Percentiles rank a stretch among this genome's conserved stretches.
These are phyloP conservation scores for Ceratocystis diversiconidia DNA, from an alignment of 2,329 filamentous ascomycete species.

Conservation along the genomic window DNA sequence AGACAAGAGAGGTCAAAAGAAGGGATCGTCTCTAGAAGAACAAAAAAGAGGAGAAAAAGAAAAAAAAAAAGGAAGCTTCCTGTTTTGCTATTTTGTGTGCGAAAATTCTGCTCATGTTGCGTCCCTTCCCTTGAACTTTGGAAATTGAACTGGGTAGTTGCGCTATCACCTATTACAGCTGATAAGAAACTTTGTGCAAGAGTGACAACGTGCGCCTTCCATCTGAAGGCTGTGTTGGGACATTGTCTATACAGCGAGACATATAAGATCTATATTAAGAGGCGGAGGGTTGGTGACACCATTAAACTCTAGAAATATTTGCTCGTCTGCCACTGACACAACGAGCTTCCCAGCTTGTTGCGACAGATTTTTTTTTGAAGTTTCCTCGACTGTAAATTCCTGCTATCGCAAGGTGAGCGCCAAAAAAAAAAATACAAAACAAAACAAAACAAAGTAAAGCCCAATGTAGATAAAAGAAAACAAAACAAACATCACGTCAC, in stretches of 20 bases:
- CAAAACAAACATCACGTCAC: background rate
- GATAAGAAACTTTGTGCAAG: slow-evolving; percentile 8
- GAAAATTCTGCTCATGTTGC: slow-evolving; percentile 6
- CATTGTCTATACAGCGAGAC: background rate
- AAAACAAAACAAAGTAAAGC: background rate
- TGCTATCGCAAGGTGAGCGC: background rate
- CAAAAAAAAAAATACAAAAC: background rate
- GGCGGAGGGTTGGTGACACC: background rate
- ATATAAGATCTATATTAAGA: background rate
- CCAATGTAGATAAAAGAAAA: background rate
- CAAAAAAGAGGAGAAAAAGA: background rate
- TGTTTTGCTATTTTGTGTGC: background rate
- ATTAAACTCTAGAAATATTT: background rate
- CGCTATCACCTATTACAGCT: background rate
- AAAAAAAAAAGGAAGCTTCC: background rate
- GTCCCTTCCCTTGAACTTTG: background rate
- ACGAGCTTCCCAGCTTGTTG: background rate
- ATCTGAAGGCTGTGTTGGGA: background rate
- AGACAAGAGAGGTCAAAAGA: background rate
- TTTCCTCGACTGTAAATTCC: background rate
- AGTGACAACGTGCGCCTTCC: slow-evolving; percentile 5
- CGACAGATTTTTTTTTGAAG: background rate
- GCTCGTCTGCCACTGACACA: background rate
- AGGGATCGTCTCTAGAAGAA: background rate
- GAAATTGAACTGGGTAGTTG: slow-evolving; percentile 5